These are phyloP conservation scores for Aspergillus sp. DNA, from an alignment of 2,329 filamentous ascomycete species.

Conservation along the genomic window DNA sequence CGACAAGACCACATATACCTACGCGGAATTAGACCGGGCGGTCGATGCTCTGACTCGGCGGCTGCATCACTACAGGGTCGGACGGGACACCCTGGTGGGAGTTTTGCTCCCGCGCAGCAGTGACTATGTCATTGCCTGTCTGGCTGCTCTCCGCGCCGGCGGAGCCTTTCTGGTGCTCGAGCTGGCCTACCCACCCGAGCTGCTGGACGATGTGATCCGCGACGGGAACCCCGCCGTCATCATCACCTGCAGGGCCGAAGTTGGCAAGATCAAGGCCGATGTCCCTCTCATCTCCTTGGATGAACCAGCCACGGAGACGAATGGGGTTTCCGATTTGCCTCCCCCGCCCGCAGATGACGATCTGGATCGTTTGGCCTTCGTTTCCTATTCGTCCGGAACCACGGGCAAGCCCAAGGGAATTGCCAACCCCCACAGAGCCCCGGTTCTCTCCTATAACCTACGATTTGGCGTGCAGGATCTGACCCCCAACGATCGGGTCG, in stretches of 20 bases:
- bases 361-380: constrained; percentile 72
- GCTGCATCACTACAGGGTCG: constrained; percentile 67
- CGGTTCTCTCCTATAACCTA: constrained; percentile 72
- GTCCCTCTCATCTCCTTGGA: constrained; percentile 67
- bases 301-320: constrained; percentile 35
- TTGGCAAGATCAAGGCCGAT: constrained; percentile 63
- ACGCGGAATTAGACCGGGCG: constrained; percentile 69
- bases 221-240: constrained; percentile 72
- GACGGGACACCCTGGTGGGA: constrained; percentile 72
- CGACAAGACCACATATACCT: constrained; percentile 66
- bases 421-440: constrained; percentile 73
- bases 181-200: constrained; percentile 72
- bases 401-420: constrained; percentile 81
- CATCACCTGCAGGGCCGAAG: constrained; percentile 67
- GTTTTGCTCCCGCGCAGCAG: constrained; percentile 74
- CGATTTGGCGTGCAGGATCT: constrained; percentile 71
- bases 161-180: constrained; percentile 80
- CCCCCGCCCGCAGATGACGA: constrained; percentile 65
- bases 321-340: constrained; percentile 46
- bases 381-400: constrained; percentile 78
- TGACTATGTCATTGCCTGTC: constrained; percentile 75
- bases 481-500: constrained; percentile 71
- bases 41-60: constrained; percentile 65
- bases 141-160: constrained; percentile 75
- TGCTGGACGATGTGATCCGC: constrained; percentile 74